Base-by-base conservation (phyloP, 1,284 basidiomycete genomes). In the Cutaneotrichosporon sp. region DNA sequence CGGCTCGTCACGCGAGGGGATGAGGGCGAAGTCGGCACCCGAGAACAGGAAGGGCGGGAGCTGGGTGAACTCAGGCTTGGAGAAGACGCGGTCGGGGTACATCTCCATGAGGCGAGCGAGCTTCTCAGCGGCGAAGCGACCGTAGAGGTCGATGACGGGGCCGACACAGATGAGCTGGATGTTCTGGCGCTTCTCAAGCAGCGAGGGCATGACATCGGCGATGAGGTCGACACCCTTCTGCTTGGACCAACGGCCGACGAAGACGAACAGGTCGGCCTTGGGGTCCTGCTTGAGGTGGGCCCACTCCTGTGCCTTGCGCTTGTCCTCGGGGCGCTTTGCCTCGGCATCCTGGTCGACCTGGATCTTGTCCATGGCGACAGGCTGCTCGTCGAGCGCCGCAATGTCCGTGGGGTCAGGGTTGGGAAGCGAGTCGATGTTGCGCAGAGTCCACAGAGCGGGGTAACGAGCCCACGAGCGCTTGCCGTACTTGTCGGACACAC, bases 151-250 rank as follows among this genome's bases (percentile, higher is more conserved):
- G 67, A 95, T 95, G 71, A 95, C 92, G 46, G 92, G 92, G 27
- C 92, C 92, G 65, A 95, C 91, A 71, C 87, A 84, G 73, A 95
- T 89, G 49, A 95, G 80, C 75, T 95, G 92, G 63, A 95, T 89
- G 50, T 87, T 86, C 24, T 91, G 84, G 27, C 87, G 87, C 79
- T 95, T 95, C 64, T 92, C 90, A 65, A 95, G 79, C 86, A 95
- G 74, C 2, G 86, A 85, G 29, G 92, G 92, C 89, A 95, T 91
- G 68, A 93, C 88, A 80, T 95, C 92, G 11, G 92, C 92, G 70
- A 95, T 95, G 54, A 95, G 82, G 81, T 95, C 92, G 31, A 95
- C 92, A 74, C 92, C 92, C 81, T 95, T 95, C 78, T 95, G 92
- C 80, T 95, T 95, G 4, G 92, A 95, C 92, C 92, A 95, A 69